A percentile compares a stretch with the other conserved stretches of the same genome.
Conservation (phyloP, 345 rosid species). For the Hypericum androsaemum region DNA sequence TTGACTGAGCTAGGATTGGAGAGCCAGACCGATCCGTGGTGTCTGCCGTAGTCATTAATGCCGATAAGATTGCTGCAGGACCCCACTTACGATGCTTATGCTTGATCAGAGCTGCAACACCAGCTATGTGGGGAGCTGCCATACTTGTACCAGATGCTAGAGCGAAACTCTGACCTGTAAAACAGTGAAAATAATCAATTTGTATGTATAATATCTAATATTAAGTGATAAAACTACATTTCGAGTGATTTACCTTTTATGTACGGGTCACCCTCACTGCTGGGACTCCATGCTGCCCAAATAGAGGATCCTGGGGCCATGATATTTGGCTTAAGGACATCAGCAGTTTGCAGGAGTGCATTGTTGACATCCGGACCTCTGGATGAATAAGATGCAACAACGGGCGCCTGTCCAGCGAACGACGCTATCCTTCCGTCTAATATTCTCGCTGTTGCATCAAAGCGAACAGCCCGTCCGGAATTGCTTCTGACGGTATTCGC, state of each 20-base stretch:
- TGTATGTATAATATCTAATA: too few species aligned
- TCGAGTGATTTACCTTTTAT: conserved; percentile 20
- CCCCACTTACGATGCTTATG: conserved; percentile 39
- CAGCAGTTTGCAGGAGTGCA: conserved; percentile 36
- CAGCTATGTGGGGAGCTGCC: conserved; percentile 43
- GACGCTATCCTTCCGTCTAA: conserved; percentile 37
- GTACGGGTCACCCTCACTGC: conserved; percentile 31
- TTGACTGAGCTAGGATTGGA: conserved; percentile 31
- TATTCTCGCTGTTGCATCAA: conserved; percentile 33
- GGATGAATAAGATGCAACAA: conserved; percentile 41
- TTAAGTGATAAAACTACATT: background rate
- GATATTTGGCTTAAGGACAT: conserved; percentile 40
- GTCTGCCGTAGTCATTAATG: conserved; percentile 40
- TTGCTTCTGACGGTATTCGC: conserved; percentile 25
- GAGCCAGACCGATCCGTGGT: conserved; percentile 25
- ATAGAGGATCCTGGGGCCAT: conserved; percentile 47
- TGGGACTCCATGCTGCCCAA: conserved; percentile 47
- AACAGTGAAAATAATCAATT: background rate
- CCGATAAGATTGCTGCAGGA: conserved; percentile 40
- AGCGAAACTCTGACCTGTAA: conserved; percentile 35
- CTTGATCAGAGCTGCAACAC: conserved; percentile 42
- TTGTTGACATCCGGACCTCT: conserved; percentile 42
- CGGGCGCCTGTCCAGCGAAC: conserved; percentile 27
- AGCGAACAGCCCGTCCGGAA: conserved; percentile 22
- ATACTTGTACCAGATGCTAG: conserved; percentile 39